phyloP scores from a whole-genome alignment of 2,329 filamentous ascomycete genomes.

The Laburnicola sp. region DNA sequence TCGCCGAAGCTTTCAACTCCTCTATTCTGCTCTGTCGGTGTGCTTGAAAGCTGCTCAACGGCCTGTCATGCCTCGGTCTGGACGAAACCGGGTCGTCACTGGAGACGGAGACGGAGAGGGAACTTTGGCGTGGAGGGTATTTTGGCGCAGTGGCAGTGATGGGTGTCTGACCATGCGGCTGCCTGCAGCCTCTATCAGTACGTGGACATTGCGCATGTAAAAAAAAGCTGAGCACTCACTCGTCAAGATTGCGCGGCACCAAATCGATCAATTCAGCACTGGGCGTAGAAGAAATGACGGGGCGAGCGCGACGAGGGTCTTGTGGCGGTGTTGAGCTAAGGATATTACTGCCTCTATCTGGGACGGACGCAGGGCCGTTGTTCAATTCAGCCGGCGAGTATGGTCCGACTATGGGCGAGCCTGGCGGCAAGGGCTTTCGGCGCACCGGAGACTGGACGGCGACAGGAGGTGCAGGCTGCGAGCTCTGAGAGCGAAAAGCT shows the following conservation, averaged over 20 bases:
- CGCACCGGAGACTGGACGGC: conserved; percentile 49
- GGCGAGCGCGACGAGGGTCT: conserved; percentile 29
- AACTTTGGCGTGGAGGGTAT: conserved; percentile 27
- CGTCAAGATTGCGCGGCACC: conserved; percentile 43
- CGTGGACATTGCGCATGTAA: conserved; percentile 5
- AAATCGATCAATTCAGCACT: conserved; percentile 39
- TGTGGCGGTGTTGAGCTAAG: conserved; percentile 27
- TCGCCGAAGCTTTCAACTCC: conserved; percentile 27
- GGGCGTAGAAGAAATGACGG: conserved; percentile 36
- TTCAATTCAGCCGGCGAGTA: conserved; percentile 48
- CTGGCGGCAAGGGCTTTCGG: conserved; percentile 59
- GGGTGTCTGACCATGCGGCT: conserved; percentile 42
- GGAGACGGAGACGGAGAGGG: conserved; percentile 19
- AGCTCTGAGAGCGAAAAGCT: conserved; percentile 49
- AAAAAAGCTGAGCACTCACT: conserved; percentile 30
- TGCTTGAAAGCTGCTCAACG: conserved; percentile 40
- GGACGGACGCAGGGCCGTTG: conserved; percentile 42
- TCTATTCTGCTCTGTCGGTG: conserved; percentile 31
- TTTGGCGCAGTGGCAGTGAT: conserved; percentile 29
- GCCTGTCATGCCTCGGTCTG: conserved; percentile 40
- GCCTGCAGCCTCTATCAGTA: conserved; percentile 30
- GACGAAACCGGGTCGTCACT: conserved; percentile 16
- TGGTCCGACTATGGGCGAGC: conserved; percentile 52
- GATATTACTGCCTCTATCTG: conserved; percentile 18
- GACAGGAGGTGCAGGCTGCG: conserved; percentile 43